A percentile compares a stretch with the other conserved stretches of the same genome.
Conservation (phyloP, 140 eudicot genomes). For the Senecio squalidus region DNA sequence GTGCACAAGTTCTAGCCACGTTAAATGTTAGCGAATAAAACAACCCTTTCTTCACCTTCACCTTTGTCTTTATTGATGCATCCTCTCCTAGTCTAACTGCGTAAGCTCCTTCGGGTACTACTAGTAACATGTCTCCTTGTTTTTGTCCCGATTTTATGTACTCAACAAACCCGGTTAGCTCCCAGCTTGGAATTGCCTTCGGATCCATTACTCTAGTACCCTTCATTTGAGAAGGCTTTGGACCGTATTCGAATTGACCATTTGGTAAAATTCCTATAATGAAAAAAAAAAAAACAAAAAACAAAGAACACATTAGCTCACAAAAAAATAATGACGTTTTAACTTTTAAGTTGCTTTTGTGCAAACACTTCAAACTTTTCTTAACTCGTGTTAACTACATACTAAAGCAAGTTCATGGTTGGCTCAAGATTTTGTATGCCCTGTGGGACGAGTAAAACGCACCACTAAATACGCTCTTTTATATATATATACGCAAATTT, state of each 20-base stretch:
- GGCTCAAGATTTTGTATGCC: too few species aligned
- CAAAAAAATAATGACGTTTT: too few species aligned
- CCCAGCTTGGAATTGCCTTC: constrained; percentile 75
- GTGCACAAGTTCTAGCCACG: constrained; percentile 88
- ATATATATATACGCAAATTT: too few species aligned
- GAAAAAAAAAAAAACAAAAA: not conserved
- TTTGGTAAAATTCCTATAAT: constrained; percentile 67
- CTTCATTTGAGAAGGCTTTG: constrained; percentile 53
- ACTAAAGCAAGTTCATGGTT: too few species aligned
- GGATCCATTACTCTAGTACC: constrained; percentile 57
- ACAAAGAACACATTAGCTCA: not conserved
- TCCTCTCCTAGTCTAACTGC: constrained; percentile 84
- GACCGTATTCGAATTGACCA: constrained; percentile 66
- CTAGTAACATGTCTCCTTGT: constrained; percentile 79
- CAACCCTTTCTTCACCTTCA: constrained; percentile 50
- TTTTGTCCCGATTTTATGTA: constrained; percentile 73
- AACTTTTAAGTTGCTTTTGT: too few species aligned
- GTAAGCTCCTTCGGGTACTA: constrained; percentile 69
- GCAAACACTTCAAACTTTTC: too few species aligned
- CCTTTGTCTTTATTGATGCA: constrained; percentile 67
- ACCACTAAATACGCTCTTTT: too few species aligned
- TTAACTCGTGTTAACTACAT: too few species aligned
- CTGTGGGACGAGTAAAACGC: too few species aligned
- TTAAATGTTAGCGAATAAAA: constrained; percentile 74
- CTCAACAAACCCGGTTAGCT: constrained; percentile 61